phyloP scores from a whole-genome alignment of 192 early-diverging fungal species.

The Pilaira anomala region DNA sequence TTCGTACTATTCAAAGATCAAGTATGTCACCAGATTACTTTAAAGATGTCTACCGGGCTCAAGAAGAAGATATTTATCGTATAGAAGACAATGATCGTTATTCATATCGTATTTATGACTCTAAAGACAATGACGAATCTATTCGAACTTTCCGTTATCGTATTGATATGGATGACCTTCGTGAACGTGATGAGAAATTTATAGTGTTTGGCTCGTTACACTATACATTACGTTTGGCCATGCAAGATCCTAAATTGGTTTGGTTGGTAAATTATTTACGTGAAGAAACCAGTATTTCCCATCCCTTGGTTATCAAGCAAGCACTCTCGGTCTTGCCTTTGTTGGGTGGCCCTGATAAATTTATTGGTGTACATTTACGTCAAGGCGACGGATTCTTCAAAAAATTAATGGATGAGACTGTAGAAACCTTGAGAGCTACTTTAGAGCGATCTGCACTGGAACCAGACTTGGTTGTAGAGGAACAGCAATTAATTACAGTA shows the following conservation, averaged over 20 bases:
- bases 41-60: slow-evolving; percentile 33
- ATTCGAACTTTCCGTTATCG: slow-evolving; percentile 25
- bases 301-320: slow-evolving; percentile 37
- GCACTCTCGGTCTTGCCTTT: slow-evolving; percentile 35
- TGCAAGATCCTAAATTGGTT: slow-evolving; percentile 32
- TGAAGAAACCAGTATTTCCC: slow-evolving; percentile 18
- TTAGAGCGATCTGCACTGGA: neutral
- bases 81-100: slow-evolving; percentile 41
- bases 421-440: slow-evolving; percentile 13
- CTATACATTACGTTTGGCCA: slow-evolving; percentile 39
- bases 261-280: slow-evolving; percentile 22
- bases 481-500: neutral
- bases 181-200: slow-evolving; percentile 36
- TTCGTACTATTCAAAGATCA: slow-evolving; percentile 18
- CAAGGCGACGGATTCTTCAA: slow-evolving; percentile 28
- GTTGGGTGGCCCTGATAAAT: slow-evolving; percentile 37
- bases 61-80: slow-evolving; percentile 31
- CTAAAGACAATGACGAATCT: slow-evolving; percentile 23
- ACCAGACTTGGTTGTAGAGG: neutral
- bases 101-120: slow-evolving; percentile 45
- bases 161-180: slow-evolving; percentile 37
- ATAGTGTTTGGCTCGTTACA: slow-evolving; percentile 49
- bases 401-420: slow-evolving; percentile 21
- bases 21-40: slow-evolving; percentile 40
- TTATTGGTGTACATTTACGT: slow-evolving; percentile 33